These are phyloP conservation scores for Ogataea methylovora DNA, from an alignment of 805 yeast genomes.

Conservation along the genomic window DNA sequence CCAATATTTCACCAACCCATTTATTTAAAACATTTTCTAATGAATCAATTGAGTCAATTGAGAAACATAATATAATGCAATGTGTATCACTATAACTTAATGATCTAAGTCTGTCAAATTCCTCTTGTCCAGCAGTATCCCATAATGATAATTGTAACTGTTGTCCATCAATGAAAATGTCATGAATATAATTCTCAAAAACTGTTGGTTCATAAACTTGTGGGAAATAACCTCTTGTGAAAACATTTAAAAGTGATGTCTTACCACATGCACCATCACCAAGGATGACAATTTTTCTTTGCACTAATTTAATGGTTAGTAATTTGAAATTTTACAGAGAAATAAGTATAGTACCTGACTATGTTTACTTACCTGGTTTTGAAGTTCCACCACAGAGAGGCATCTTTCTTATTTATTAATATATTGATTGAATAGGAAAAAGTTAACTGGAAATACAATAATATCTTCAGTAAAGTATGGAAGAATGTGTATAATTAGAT, in stretches of 20 bases:
- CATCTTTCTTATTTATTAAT: too few species aligned
- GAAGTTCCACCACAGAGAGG: constrained; percentile 37
- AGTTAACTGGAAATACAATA: too few species aligned
- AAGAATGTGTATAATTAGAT: too few species aligned
- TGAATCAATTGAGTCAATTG: constrained; percentile 91
- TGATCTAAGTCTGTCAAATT: constrained; percentile 89
- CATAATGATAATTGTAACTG: constrained; percentile 88
- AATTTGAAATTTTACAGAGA: background rate
- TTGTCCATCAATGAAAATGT: constrained; percentile 90
- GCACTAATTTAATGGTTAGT: constrained; percentile 32
- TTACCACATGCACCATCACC: constrained; percentile 99
- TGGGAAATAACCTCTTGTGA: constrained; percentile 95
- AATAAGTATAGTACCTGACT: background rate
- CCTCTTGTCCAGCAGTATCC: constrained; percentile 99
- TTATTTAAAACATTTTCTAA: constrained; percentile 89
- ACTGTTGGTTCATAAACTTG: constrained; percentile 98
- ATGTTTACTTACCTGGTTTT: constrained; percentile 22
- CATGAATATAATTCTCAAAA: constrained; percentile 95
- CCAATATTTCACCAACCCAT: constrained; percentile 97
- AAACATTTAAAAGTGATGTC: constrained; percentile 88
- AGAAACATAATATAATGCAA: constrained; percentile 92
- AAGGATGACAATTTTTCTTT: constrained; percentile 86
- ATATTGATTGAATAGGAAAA: too few species aligned
- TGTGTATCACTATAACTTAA: constrained; percentile 92
- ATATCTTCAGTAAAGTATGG: too few species aligned